phyloP scores from a whole-genome alignment of 2,329 filamentous ascomycete species.

The Achaetomium macrosporum region DNA sequence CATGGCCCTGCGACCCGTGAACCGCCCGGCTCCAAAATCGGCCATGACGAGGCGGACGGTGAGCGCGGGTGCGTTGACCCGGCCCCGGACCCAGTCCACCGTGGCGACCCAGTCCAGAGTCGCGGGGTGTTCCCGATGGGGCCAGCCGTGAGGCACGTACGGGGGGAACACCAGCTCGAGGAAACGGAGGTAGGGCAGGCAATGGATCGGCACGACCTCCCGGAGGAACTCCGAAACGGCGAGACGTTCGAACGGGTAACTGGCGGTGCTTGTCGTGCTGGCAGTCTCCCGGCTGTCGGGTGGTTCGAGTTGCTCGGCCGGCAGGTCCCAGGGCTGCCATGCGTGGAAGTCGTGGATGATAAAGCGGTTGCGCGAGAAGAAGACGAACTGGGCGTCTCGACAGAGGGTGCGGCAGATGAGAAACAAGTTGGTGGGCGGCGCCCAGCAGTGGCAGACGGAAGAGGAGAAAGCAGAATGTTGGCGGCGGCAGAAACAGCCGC shows the following conservation, averaged over 20 bases:
- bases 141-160: constrained; percentile 7
- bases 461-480: too few species aligned
- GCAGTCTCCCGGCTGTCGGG: background rate
- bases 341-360: background rate
- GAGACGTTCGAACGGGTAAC: constrained; percentile 4
- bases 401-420: background rate
- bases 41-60: constrained; percentile 6
- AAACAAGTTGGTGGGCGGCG: background rate
- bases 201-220: background rate
- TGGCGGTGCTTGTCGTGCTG: background rate
- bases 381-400: constrained; percentile 4
- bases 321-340: too few species aligned
- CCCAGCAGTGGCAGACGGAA: constrained; percentile 3
- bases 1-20: background rate
- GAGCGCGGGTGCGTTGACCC: constrained; percentile 4
- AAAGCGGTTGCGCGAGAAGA: constrained; percentile 2
- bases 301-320: too few species aligned
- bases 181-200: constrained; percentile 9
- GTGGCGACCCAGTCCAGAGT: constrained; percentile 4
- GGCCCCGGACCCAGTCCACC: background rate
- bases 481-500: background rate
- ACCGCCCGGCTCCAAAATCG: background rate
- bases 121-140: background rate
- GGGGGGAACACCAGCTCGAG: constrained; percentile 11
- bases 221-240: constrained; percentile 5